Evolutionary conservation across 2,329 filamentous ascomycete species (phyloP).

Genomic region (Venturia effusa): DNA sequence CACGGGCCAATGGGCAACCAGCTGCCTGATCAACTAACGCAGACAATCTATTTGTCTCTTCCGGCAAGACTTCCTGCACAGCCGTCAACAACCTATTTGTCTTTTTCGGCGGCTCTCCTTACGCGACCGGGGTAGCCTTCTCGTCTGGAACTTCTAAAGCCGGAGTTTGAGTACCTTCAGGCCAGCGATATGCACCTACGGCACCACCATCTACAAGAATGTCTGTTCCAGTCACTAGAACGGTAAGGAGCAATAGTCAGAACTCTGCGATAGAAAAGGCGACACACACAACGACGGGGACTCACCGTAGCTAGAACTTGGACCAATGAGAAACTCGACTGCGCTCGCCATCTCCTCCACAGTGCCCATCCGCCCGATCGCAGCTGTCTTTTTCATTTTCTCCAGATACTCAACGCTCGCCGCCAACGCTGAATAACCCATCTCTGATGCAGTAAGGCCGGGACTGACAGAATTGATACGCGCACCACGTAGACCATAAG

Average conservation of each 20-base stretch:
- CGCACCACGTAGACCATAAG: neutral
- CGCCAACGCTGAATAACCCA: neutral
- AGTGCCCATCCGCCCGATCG: neutral
- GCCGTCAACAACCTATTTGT: too few relatives aligned
- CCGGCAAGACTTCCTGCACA: too few relatives aligned
- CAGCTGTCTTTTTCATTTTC: neutral
- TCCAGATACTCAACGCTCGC: neutral
- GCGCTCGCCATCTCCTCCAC: neutral
- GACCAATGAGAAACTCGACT: neutral
- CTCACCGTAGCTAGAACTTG: neutral
- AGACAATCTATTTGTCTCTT: too few relatives aligned
- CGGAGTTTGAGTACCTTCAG: neutral
- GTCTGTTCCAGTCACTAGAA: neutral
- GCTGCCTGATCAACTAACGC: too few relatives aligned
- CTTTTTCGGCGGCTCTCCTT: too few relatives aligned
- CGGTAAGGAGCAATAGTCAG: too few relatives aligned
- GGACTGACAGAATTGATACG: neutral
- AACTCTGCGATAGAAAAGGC: too few relatives aligned
- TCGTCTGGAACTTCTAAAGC: too few relatives aligned
- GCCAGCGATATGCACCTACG: neutral
- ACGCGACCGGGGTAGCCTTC: too few relatives aligned
- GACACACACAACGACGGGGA: too few relatives aligned
- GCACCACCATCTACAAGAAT: neutral
- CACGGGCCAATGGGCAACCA: too few relatives aligned
- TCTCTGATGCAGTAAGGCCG: neutral